Percentiles rank a stretch among this genome's conserved stretches.
Conservation (phyloP, 2,329 filamentous ascomycete species). For the Zymoseptoria ardabiliae region DNA sequence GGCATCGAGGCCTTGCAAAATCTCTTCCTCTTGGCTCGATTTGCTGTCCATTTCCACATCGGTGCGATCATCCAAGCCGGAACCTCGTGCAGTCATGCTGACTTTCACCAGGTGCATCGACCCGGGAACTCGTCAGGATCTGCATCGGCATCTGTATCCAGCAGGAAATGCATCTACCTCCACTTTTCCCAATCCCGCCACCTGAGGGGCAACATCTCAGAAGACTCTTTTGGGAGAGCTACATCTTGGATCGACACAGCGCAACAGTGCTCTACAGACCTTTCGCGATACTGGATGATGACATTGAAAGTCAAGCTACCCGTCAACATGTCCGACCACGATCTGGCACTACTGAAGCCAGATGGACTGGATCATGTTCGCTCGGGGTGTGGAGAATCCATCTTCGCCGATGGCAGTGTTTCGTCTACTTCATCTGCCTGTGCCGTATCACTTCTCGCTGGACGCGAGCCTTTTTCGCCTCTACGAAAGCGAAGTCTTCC, state of each 20-base stretch:
- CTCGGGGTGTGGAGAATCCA: conserved; percentile 1
- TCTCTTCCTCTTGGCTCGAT: conserved; percentile 35
- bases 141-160: conserved; percentile 38
- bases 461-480: conserved; percentile 9
- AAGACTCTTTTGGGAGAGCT: conserved; percentile 41
- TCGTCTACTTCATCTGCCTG: conserved; percentile 34
- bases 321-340: conserved; percentile 28
- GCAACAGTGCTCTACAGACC: conserved; percentile 37
- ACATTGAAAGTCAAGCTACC: conserved; percentile 35
- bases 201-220: conserved; percentile 34
- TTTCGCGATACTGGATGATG: conserved; percentile 36
- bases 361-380: neutral
- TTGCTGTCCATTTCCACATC: conserved; percentile 40
- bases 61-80: conserved; percentile 9
- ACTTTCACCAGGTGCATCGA: conserved; percentile 20
- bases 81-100: neutral
- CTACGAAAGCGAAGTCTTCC: neutral
- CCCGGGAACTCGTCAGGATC: conserved; percentile 37
- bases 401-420: conserved; percentile 32
- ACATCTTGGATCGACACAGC: conserved; percentile 40
- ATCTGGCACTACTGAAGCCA: conserved; percentile 6
- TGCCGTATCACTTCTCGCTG: conserved; percentile 38
- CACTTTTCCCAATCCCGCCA: conserved; percentile 6
- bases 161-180: conserved; percentile 29
- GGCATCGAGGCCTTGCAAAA: conserved; percentile 35